Base-by-base conservation (phyloP, 2,329 filamentous ascomycete species). In the Setomelanomma holmii region DNA sequence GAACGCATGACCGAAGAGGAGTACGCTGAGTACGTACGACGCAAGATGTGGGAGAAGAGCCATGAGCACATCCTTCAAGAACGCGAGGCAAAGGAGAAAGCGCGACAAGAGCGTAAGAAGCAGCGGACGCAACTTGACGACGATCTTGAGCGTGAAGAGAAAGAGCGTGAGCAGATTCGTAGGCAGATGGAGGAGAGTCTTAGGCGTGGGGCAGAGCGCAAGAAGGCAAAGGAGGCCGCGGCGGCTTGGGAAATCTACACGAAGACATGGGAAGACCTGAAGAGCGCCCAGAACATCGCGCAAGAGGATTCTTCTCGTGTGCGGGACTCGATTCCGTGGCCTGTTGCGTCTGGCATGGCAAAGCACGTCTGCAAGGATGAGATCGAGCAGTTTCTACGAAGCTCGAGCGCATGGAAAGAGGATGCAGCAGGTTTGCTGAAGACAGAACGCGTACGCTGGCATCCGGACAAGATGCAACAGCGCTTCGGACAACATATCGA, bases 391-490 rank as follows among this genome's bases (percentile, higher is more conserved):
- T 96, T 96, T 67, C 86, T 95, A 64, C 78, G 84, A 1, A 77
- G 81, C 67, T 81, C 80, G n/a, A 80, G 80, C 5, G 52, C 56
- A 8, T 69, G 69, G 63, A 62, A 58, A 16, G 60, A 68, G 5
- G 76, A 79, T 51, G 49, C 84, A 17, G 47, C 76, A 12, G 78
- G 81, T 39, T 72, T 83, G 4, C 79, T 98, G 45, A 96, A 96
- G 75, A 79, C 86, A 4, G 95, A 99, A 78, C 86, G 95, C 45
- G 87, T 98, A 16, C 83, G 92, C 14, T 99, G 95, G 95, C 95
- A 99, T 78, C 95, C 95, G 4, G 95, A 99, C 77, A 99, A 98
- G 80, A 89, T 98, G 49, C 91, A 97, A 79, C 95, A 97, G 77
- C 85, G 87, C 46, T 87, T 96, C 54, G 90, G 91, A 3, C 78